Evolutionary conservation across 768 basidiomycete species (phyloP).

Genomic region (Amanita muscaria): DNA sequence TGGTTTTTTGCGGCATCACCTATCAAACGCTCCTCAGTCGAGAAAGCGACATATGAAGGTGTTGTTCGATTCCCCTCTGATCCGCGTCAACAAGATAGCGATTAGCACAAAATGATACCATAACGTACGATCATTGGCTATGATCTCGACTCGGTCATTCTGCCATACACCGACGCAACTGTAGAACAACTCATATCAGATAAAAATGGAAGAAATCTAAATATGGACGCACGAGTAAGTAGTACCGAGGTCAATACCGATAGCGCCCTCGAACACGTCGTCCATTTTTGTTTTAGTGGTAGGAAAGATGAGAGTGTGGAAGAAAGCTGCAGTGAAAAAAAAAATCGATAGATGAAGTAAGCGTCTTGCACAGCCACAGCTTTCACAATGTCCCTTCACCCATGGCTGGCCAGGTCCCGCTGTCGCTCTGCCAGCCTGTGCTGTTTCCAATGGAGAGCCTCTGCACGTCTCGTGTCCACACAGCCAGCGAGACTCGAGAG

Average conservation of each 20-base stretch:
- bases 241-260: slow-evolving; percentile 96
- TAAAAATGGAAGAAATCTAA: slow-evolving; percentile 9
- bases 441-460: neutral
- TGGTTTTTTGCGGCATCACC: slow-evolving; percentile 99
- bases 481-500: slow-evolving; percentile 29
- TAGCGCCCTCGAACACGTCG: slow-evolving; percentile 90
- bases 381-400: slow-evolving; percentile 29
- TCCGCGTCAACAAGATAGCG: slow-evolving; percentile 11
- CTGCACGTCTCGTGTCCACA: slow-evolving; percentile 20
- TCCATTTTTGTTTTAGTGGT: slow-evolving; percentile 59
- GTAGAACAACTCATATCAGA: slow-evolving; percentile 14
- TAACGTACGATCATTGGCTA: slow-evolving; percentile 91
- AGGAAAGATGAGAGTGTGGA: slow-evolving; percentile 25
- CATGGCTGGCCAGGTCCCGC: slow-evolving; percentile 28
- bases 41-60: slow-evolving; percentile 99
- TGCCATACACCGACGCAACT: slow-evolving; percentile 99
- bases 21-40: slow-evolving; percentile 90
- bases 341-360: slow-evolving; percentile 55
- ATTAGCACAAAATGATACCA: neutral
- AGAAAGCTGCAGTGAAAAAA: slow-evolving; percentile 35
- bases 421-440: slow-evolving; percentile 16
- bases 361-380: slow-evolving; percentile 39
- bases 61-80: slow-evolving; percentile 97
- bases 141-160: slow-evolving; percentile 99
- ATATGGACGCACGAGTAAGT: slow-evolving; percentile 76